Base-by-base conservation (phyloP, 1,284 basidiomycete species). In the Puccinia novopanici region DNA sequence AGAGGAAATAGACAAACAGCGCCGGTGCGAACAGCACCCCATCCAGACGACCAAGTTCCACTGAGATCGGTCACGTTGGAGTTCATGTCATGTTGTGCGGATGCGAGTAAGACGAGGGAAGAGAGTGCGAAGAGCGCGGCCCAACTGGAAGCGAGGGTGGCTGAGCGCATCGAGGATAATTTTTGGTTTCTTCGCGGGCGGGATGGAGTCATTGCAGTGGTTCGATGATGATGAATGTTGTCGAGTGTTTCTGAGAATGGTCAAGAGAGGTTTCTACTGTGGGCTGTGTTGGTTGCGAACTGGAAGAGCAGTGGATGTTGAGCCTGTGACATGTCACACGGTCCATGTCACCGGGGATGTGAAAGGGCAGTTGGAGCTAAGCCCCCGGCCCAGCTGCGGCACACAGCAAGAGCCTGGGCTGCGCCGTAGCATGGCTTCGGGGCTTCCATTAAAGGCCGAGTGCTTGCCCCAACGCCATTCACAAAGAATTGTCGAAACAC, bases 21-120 rank as follows among this genome's bases (percentile, higher is more conserved):
- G 4, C 85, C 85, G 2, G 85, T 85, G 30, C 79, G 48, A 22
- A 85, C 84, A 55, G 65, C 74, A 24, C 85, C 84, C 0, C 82
- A 83, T 0, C 85, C 85, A 0, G 83, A 83, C 0, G 82, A 83
- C 85, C 85, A 85, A 13, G 85, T 85, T 37, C 85, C 85, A 37
- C 63, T 75, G 75, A 82, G 42, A 67, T 81, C 75, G 54, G 77
- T 75, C 27, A 75, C 70, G 34, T 82, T 82, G 8, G 52, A 55
- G 52, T 27, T 71, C n/a, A 79, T 45, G 65, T 79, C 76, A 72
- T 79, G 76, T 24, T 79, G 76, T 30, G 76, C 50, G 0, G 61
- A 77, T 27, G 67, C 75, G 71, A 73, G 67, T 52, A 34, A 27
- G 42, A 70, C 22, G 24, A 70, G 67, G 10, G 48, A 70, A 45